phyloP scores from a whole-genome alignment of 805 yeast species.

The Starmerella roubikii region DNA sequence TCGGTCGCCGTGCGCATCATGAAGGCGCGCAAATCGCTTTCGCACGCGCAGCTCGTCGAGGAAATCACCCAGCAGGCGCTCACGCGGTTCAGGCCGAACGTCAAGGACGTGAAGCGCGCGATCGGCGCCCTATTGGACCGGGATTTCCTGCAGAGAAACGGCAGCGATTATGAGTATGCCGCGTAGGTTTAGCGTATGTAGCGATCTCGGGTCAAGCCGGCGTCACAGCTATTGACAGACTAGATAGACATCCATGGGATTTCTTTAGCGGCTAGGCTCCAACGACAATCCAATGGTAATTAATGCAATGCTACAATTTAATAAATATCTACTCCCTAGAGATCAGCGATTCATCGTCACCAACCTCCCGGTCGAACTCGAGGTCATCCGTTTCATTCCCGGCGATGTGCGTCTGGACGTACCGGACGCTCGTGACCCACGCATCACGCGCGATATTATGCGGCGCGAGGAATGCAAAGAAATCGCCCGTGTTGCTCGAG shows the following conservation, averaged over 20 bases:
- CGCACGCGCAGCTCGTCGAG: slow-evolving; percentile 67
- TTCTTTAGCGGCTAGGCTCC: too few species aligned
- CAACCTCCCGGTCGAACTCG: background rate
- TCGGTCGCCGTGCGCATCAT: slow-evolving; percentile 93
- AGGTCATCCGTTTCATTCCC: too few species aligned
- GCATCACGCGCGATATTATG: slow-evolving; percentile 70
- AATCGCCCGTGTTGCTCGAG: slow-evolving; percentile 30
- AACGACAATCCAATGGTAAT: too few species aligned
- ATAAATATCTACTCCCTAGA: too few species aligned
- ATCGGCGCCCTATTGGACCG: slow-evolving; percentile 75
- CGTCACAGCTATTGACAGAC: too few species aligned
- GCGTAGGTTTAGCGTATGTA: slow-evolving; percentile 35
- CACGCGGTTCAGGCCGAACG: slow-evolving; percentile 69
- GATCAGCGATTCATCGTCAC: slow-evolving; percentile 17
- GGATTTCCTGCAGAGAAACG: slow-evolving; percentile 70
- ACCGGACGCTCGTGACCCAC: slow-evolving; percentile 46
- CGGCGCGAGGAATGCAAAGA: slow-evolving; percentile 60
- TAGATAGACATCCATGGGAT: too few species aligned
- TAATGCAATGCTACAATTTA: too few species aligned
- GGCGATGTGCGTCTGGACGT: slow-evolving; percentile 24
- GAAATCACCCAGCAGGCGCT: slow-evolving; percentile 81
- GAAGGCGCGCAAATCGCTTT: slow-evolving; percentile 77
- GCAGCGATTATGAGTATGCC: slow-evolving; percentile 68
- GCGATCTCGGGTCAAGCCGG: too few species aligned
- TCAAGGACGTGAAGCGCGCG: slow-evolving; percentile 74